Evolutionary conservation across 2,329 filamentous ascomycete genomes (phyloP).

Genomic region (Diaporthe velutina): DNA sequence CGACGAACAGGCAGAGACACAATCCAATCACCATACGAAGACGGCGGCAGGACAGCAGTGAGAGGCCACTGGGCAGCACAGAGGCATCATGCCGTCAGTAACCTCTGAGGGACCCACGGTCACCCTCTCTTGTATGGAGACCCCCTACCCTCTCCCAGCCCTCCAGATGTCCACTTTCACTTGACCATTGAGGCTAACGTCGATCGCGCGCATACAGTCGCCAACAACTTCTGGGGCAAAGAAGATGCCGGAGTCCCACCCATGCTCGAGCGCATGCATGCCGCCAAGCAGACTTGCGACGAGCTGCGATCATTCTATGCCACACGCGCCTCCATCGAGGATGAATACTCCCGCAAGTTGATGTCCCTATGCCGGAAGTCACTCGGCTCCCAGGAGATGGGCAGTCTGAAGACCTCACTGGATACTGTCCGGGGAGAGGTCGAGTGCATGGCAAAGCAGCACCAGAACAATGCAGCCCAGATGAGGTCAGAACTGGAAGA

Average conservation of each 20-base stretch:
- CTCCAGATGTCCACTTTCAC: conserved; percentile 20
- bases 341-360: conserved; percentile 94
- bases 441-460: conserved; percentile 93
- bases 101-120: conserved; percentile 39
- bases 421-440: conserved; percentile 91
- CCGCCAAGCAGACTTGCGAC: conserved; percentile 93
- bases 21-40: background rate
- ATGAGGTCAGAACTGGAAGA: conserved; percentile 98
- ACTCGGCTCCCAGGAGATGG: conserved; percentile 87
- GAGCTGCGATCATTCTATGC: conserved; percentile 91
- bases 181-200: conserved; percentile 30
- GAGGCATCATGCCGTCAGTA: conserved; percentile 38
- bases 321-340: conserved; percentile 94
- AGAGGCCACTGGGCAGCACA: conserved; percentile 17
- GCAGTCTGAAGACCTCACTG: conserved; percentile 84
- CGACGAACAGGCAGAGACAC: background rate
- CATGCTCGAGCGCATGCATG: conserved; percentile 93
- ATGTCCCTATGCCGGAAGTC: conserved; percentile 88
- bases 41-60: background rate
- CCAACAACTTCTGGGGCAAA: conserved; percentile 99
- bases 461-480: conserved; percentile 88
- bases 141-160: conserved; percentile 19
- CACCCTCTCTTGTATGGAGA: conserved; percentile 40
- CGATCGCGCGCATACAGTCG: conserved; percentile 70
- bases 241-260: conserved; percentile 96